phyloP scores from a whole-genome alignment of 2,329 filamentous ascomycete genomes.

The Chaetomiaceae sp. region DNA sequence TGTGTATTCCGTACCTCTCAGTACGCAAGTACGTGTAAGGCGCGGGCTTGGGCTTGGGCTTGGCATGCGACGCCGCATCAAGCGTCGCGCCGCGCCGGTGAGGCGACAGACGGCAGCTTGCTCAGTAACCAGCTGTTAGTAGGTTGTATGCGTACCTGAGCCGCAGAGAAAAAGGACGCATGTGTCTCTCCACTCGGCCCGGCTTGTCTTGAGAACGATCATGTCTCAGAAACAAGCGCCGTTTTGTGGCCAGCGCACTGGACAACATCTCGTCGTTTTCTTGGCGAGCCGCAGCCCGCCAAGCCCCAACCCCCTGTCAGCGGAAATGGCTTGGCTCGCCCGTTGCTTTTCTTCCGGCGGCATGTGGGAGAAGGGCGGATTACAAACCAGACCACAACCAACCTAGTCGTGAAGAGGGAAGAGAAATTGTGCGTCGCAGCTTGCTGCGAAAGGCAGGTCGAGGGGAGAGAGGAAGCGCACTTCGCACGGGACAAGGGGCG shows the following conservation, averaged over 20 bases:
- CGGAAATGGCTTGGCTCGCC: not conserved
- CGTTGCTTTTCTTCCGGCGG: not conserved
- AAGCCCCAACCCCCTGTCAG: not conserved
- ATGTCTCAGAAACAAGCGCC: not conserved
- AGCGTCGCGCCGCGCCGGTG: too few species aligned
- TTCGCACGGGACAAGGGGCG: not conserved
- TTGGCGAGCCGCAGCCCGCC: not conserved
- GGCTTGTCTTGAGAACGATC: not conserved
- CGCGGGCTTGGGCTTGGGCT: too few species aligned
- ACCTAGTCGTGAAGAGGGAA: not conserved
- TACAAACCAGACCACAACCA: too few species aligned
- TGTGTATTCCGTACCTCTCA: too few species aligned
- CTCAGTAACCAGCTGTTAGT: not conserved
- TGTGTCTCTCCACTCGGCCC: constrained; percentile 11
- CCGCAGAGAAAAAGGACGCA: not conserved
- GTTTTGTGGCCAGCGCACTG: not conserved
- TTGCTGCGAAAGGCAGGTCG: not conserved
- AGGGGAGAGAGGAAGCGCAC: not conserved
- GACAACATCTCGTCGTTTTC: not conserved
- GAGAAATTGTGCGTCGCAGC: not conserved
- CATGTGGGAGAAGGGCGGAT: not conserved
- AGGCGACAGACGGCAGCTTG: too few species aligned
- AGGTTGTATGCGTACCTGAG: not conserved
- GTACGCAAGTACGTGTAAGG: too few species aligned
- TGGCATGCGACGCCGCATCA: too few species aligned